Conservation (phyloP, 495 filamentous ascomycete genomes). For the Melanomma pulvis-pyrius region DNA sequence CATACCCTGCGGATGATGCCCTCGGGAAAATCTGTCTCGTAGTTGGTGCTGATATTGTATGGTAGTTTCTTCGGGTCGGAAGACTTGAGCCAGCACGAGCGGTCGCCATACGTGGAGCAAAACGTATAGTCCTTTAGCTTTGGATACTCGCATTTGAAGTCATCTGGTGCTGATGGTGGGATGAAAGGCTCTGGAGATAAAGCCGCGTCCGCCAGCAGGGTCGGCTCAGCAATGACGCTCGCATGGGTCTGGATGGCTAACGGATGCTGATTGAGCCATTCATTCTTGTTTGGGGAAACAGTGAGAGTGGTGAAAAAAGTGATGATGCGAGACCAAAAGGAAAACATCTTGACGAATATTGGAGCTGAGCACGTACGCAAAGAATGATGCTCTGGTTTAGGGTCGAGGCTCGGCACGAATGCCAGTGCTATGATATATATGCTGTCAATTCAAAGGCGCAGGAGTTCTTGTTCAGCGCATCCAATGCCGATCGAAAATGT, state of each 20-base stretch:
- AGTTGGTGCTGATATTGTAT: constrained; percentile 35
- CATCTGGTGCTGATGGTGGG: neutral
- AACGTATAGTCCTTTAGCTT: neutral
- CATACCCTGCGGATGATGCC: too few species aligned
- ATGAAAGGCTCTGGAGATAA: too few species aligned
- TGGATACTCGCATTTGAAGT: constrained; percentile 23
- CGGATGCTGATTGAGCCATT: neutral
- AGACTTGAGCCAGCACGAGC: constrained; percentile 22
- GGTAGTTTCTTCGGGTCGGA: neutral
- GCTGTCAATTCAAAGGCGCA: neutral
- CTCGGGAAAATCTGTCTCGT: too few species aligned
- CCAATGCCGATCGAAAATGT: neutral
- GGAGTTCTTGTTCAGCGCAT: neutral
- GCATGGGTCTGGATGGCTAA: neutral
- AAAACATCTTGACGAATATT: neutral
- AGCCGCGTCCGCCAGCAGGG: constrained; percentile 8
- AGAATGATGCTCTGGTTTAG: neutral
- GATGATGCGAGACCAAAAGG: neutral
- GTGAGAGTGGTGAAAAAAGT: neutral
- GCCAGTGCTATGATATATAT: neutral
- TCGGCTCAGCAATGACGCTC: too few species aligned
- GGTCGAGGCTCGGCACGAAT: neutral
- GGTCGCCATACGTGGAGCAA: constrained; percentile 8
- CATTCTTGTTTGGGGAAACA: neutral
- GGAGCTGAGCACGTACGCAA: neutral